Conservation (phyloP, 2,329 filamentous ascomycete genomes). For the Fusarium beomiforme region DNA sequence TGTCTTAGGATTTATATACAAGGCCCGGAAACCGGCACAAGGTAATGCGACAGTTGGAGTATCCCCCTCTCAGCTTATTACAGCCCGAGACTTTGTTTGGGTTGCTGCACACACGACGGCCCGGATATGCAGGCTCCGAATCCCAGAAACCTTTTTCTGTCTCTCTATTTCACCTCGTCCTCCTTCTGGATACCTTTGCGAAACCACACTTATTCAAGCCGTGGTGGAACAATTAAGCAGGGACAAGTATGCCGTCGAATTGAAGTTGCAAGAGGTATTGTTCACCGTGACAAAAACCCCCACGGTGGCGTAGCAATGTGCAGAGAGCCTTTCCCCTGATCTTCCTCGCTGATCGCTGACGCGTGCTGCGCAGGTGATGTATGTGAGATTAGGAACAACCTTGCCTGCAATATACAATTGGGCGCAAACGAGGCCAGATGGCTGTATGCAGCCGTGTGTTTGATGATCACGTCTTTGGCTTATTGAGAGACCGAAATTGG, state of each 20-base stretch:
- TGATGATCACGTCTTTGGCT: constrained; percentile 38
- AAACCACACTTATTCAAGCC: constrained; percentile 48
- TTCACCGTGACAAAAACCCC: constrained; percentile 32
- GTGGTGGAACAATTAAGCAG: constrained; percentile 46
- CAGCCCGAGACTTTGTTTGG: constrained; percentile 25
- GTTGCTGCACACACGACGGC: constrained; percentile 41
- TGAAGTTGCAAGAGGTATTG: constrained; percentile 23
- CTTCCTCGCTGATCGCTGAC: constrained; percentile 19
- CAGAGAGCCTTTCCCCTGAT: constrained; percentile 26
- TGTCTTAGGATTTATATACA: constrained; percentile 63
- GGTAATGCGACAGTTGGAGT: constrained; percentile 32
- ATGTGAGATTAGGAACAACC: constrained; percentile 23
- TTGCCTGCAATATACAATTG: constrained; percentile 27
- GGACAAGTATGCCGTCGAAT: constrained; percentile 39
- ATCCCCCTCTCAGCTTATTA: constrained; percentile 37
- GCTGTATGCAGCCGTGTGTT: constrained; percentile 39
- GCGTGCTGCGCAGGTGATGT: constrained; percentile 29
- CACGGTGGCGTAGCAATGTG: constrained; percentile 36
- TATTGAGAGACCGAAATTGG: constrained; percentile 38
- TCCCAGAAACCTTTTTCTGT: constrained; percentile 35
- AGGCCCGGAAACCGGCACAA: constrained; percentile 26
- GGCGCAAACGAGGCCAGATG: constrained; percentile 34
- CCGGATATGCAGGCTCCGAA: constrained; percentile 48
- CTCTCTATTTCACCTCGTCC: constrained; percentile 32
- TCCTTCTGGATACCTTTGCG: constrained; percentile 44